Evolutionary conservation across 108 stramenopile genomes (phyloP), one percentile per base, ranked within the genome.

Genomic region (Epipyxis sp.): DNA sequence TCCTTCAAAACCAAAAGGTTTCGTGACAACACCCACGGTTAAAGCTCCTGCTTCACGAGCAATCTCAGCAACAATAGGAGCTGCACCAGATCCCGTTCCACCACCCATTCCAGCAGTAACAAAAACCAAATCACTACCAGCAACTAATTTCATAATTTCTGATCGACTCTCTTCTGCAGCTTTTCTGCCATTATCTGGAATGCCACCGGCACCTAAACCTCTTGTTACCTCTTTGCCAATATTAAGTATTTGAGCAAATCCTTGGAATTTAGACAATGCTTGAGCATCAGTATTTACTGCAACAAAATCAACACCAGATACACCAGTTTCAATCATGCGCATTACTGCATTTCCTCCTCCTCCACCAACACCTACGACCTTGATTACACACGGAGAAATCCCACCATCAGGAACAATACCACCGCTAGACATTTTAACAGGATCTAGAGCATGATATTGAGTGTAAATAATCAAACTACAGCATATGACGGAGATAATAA

Each of bases 1-100:
- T 57, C 94, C 93, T 85, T 95, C 93, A 85, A 94, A 93, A n/a
- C 87, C 92, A 84, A 92, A 93, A 30, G 92, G 94, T 81, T 91
- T 92, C 6, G 92, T 91, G 44, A 92, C 92, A 50, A 92, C 91
- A 29, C 91, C 92, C 46, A 91, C 90, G 27, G 65, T 78, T 2
- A 78, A 30, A 58, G 43, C 62, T 20, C 78, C 78, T 1, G 1
- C 1, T 16, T 62, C 1, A 34, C 69, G 69, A 59, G 90, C 90
- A 59, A 91, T 77, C 80, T 91, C 90, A 6, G 91, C 89, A 29
- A 92, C 91, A 39, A 90, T 88, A 3, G 93, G 91, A 0, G 91
- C 91, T 10, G 94, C 94, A 6, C 93, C 93, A 29, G 85, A 85
- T 0, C 93, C 93, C 10, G 93, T 94, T 40, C 93, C 93, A 25